Base-by-base conservation (phyloP, 1,284 basidiomycete species). In the Trichosporon sp. region DNA sequence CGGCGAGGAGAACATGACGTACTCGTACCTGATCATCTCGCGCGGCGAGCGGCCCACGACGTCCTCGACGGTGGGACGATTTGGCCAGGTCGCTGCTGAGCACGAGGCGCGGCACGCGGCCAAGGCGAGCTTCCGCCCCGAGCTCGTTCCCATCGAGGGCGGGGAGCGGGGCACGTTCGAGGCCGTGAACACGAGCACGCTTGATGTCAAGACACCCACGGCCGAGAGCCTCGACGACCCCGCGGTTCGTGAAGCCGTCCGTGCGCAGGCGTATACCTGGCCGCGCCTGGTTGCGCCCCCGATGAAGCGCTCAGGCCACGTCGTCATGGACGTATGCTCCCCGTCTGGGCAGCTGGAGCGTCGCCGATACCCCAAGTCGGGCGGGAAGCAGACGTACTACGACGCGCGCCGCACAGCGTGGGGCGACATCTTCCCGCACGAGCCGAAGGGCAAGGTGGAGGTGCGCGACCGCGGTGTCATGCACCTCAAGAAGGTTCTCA, bases 391-490 rank as follows among this genome's bases (percentile, higher is more conserved):
- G 78, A 87, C 89, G 0, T 99, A 90, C 79, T 95, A 98, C 77
- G 97, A 99, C 80, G 95, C 95, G 1, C 89, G 96, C 60, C 98
- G 98, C 83, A 89, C 91, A 0, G 85, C 83, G 23, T 98, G 95
- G 94, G 97, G 97, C 12, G 97, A 99, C 80, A 86, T 93, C 12
- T 98, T 97, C 83, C 96, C 97, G 3, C 95, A 98, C 80, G 83
- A 85, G 21, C 87, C 91, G 3, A 92, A 92, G 80, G 91, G 90
- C 77, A 80, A 85, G 21, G 87, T 90, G 0, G 87, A 91, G 69
- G 87, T 89, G 75, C 89, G 91, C 15, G 72, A 68, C 9, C 75
- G 83, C 42, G 83, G 83, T 2, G 70, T 84, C 21, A 74, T 76
- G 65, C 72, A 73, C 11, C 72, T 82, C 7, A 73, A 66, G 62